phyloP scores from a whole-genome alignment of 805 yeast species.

The Yamadazyma endophytica region DNA sequence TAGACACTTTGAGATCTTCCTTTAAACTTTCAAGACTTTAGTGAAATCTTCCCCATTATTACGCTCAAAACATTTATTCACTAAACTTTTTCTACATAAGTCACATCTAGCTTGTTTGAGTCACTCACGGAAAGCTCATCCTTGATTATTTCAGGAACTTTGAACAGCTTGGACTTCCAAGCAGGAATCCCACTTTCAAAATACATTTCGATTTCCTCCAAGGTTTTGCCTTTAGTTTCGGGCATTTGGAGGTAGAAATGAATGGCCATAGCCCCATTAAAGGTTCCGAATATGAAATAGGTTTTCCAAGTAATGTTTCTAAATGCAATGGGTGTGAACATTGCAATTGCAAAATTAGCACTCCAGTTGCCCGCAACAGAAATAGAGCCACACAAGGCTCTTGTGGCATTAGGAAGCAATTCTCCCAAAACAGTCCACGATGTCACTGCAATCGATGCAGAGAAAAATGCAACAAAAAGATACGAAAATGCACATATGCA shows the following conservation, averaged over 20 bases:
- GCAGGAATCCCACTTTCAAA: no score
- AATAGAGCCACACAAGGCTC: conserved; percentile 60
- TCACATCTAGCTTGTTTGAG: no score
- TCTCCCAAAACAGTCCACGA: conserved; percentile 63
- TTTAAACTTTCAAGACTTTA: no score
- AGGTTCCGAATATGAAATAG: conserved; percentile 47
- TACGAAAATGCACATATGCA: conserved; percentile 43
- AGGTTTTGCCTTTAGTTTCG: conserved; percentile 66
- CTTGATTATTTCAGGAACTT: no score
- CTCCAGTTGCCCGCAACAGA: conserved; percentile 63
- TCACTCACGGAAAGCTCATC: no score
- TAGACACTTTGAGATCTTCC: no score
- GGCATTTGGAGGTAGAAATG: conserved; percentile 57
- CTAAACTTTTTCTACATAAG: no score
- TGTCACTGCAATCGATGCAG: conserved; percentile 45
- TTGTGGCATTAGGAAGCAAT: conserved; percentile 44
- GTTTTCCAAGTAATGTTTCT: conserved; percentile 51
- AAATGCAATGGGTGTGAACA: conserved; percentile 55
- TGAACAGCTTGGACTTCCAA: no score
- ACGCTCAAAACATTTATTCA: no score
- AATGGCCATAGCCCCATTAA: conserved; percentile 40
- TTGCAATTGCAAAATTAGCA: conserved; percentile 56
- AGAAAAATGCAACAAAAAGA: conserved; percentile 48
- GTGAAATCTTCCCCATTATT: no score
- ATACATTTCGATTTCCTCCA: conserved; percentile 76